phyloP scores from a whole-genome alignment of 148 eudicot species.

The Silene latifolia region DNA sequence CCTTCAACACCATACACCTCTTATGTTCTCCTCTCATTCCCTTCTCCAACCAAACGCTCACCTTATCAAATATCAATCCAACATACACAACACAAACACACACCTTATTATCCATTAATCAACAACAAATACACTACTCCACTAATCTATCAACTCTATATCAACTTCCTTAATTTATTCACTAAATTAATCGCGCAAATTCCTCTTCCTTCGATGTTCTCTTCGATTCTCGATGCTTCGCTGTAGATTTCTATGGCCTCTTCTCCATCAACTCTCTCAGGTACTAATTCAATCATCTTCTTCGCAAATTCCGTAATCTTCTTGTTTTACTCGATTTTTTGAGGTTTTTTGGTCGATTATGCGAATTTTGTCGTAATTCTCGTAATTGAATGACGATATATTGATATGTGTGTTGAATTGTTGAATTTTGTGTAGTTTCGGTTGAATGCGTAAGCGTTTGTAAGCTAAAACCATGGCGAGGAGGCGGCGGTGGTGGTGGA shows the following conservation, averaged over 20 bases:
- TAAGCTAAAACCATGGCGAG: conserved; percentile 53
- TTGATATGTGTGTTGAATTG: background rate
- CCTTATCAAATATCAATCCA: conserved; percentile 26
- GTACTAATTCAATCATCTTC: background rate
- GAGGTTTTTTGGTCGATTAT: background rate
- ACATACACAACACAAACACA: background rate
- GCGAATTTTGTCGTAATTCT: background rate
- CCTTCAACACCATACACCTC: background rate
- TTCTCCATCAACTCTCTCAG: conserved; percentile 40
- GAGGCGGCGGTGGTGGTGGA: conserved; percentile 41
- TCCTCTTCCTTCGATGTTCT: conserved; percentile 30
- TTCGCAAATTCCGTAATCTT: background rate
- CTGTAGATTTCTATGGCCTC: conserved; percentile 55
- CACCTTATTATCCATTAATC: background rate
- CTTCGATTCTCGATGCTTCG: conserved; percentile 47
- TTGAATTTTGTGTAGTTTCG: conserved; percentile 42
- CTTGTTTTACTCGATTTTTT: background rate
- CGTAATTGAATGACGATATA: background rate
- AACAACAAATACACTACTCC: too few relatives aligned
- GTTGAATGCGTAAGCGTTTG: conserved; percentile 77
- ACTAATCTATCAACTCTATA: background rate
- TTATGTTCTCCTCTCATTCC: conserved; percentile 9
- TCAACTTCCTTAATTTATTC: conserved; percentile 8
- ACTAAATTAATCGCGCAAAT: background rate
- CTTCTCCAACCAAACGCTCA: conserved; percentile 28